Base-by-base conservation (phyloP, 2,329 filamentous ascomycete genomes). In the Aureobasidium mangrovei region DNA sequence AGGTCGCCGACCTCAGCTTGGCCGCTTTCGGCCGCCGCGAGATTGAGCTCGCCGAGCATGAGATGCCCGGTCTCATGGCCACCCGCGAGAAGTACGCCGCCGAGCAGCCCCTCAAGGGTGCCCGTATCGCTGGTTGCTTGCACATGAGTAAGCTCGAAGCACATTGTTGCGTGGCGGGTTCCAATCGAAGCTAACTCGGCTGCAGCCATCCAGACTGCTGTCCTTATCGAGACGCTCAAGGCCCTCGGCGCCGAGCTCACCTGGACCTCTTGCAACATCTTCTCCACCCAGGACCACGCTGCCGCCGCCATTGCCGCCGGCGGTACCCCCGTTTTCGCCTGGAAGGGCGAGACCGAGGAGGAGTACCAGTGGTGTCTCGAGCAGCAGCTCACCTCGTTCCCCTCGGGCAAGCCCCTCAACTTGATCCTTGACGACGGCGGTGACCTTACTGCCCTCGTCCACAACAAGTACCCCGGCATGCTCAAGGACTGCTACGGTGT, bases 311-410 rank as follows among this genome's bases (percentile, higher is more conserved):
- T 98, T 77, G 93, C 93, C 65, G 93, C 91, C 56, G 79, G 84
- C 53, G 93, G 91, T 73, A 86, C 94, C 62, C 91, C 91, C 67
- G 91, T 98, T 67, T 86, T 86, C 69, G 83, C 83, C 66, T 86
- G 83, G 83, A 86, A 86, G 75, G 83, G 91, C 69, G 93, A 98
- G 88, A 95, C 91, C 65, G 93, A 98, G 78, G 93, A 97, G 79
- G 93, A 97, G 81, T 98, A 97, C 84, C 83, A 95, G 76, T 97
- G 93, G 93, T 98, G 93, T 77, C 80, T 97, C 69, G 91, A 97
- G 82, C 93, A 98, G 83, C 93, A 97, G 81, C 86, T 98, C 68
- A 74, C 80, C 62, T 86, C 93, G 72, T 98, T 98, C 87, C 95
- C 95, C 79, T 90, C 95, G 69, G 86, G 83, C 82, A 85, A 95